These are phyloP conservation scores for Saturnispora halmiae DNA, from an alignment of 805 yeast species.

Conservation along the genomic window DNA sequence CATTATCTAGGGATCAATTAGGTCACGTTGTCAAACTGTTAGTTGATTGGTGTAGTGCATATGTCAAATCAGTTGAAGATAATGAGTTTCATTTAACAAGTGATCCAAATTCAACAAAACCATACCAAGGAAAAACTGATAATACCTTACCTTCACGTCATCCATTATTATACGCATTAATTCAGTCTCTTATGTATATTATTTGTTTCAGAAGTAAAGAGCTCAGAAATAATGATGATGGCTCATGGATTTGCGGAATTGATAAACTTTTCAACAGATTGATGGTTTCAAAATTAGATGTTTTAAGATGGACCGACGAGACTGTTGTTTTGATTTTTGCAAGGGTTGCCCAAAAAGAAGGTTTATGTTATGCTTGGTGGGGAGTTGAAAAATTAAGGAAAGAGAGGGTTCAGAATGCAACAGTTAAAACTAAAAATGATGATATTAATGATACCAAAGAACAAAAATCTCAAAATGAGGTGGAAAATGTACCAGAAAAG, in stretches of 20 bases:
- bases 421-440: not conserved
- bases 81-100: slow-evolving; percentile 34
- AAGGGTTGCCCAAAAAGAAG: slow-evolving; percentile 78
- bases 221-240: slow-evolving; percentile 31
- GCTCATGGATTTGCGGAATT: slow-evolving; percentile 65
- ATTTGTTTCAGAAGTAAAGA: slow-evolving; percentile 78
- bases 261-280: slow-evolving; percentile 83
- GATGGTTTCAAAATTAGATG: slow-evolving; percentile 83
- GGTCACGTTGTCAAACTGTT: slow-evolving; percentile 75
- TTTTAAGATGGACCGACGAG: slow-evolving; percentile 85
- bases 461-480: not conserved
- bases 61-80: slow-evolving; percentile 55
- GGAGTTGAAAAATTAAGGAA: slow-evolving; percentile 85
- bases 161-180: slow-evolving; percentile 66
- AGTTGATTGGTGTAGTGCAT: slow-evolving; percentile 62
- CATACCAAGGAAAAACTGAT: slow-evolving; percentile 12
- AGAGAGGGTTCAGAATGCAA: slow-evolving; percentile 36
- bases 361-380: slow-evolving; percentile 87
- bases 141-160: slow-evolving; percentile 25
- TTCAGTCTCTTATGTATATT: slow-evolving; percentile 83
- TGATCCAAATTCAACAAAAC: not conserved
- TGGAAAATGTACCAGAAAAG: not conserved
- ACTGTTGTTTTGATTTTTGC: slow-evolving; percentile 93
- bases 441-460: not conserved
- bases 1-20: slow-evolving; percentile 61